Percentiles rank a stretch among this genome's conserved stretches.
phyloP scores from a whole-genome alignment of 768 basidiomycete genomes.

The Macrolepiota albuminosa region DNA sequence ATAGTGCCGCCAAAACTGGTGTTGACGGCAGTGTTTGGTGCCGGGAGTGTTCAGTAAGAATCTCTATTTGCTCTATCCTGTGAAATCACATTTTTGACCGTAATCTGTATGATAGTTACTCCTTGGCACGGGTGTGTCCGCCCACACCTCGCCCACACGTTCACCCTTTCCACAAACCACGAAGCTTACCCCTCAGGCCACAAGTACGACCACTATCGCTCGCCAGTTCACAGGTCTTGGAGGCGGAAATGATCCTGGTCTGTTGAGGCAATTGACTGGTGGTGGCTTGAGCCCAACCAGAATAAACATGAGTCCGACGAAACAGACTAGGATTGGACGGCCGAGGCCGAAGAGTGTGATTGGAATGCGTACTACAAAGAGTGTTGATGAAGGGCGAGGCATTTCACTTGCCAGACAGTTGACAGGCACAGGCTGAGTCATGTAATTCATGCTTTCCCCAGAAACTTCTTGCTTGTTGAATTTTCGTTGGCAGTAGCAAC shows the following conservation, averaged over 20 bases:
- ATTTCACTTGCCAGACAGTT: slow-evolving; percentile 77
- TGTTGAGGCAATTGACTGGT: slow-evolving; percentile 60
- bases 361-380: slow-evolving; percentile 59
- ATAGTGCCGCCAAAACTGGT: slow-evolving; percentile 77
- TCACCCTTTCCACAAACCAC: slow-evolving; percentile 37
- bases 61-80: neutral
- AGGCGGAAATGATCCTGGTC: slow-evolving; percentile 31
- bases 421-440: slow-evolving; percentile 45
- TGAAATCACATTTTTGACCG: neutral
- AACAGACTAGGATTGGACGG: slow-evolving; percentile 47
- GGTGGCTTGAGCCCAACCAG: slow-evolving; percentile 64
- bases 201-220: slow-evolving; percentile 69
- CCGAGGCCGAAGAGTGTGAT: slow-evolving; percentile 78
- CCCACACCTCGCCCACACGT: slow-evolving; percentile 49
- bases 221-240: slow-evolving; percentile 70
- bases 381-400: slow-evolving; percentile 64
- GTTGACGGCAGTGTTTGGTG: slow-evolving; percentile 74
- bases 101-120: slow-evolving; percentile 40
- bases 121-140: slow-evolving; percentile 44
- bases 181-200: slow-evolving; percentile 50
- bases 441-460: neutral
- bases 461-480: neutral
- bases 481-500: neutral
- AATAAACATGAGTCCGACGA: slow-evolving; percentile 68
- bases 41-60: slow-evolving; percentile 72